Base-by-base conservation (phyloP, 805 yeast genomes). In the Kuraishia floccosa region DNA sequence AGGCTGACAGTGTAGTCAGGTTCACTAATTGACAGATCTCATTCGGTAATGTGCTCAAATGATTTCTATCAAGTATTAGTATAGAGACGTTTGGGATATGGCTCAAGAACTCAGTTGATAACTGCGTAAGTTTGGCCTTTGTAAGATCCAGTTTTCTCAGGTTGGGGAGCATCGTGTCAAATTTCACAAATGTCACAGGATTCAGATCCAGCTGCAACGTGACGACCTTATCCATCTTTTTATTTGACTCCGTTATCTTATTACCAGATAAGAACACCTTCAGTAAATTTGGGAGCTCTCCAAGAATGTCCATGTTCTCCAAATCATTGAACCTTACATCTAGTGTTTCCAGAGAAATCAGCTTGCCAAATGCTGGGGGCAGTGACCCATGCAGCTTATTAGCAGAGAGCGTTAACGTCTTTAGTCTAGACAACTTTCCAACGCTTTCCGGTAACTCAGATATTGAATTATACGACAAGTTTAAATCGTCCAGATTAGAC, bases 391-490 rank as follows among this genome's bases (percentile, higher is more conserved):
- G 43, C 30, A 87, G 56, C 34, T 63, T 66, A 46, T 87, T 87
- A 33, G 86, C 84, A 21, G 87, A 76, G 26, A 87, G 54, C 41
- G 78, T 79, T 40, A 89, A 63, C 37, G 73, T 76, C 29, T 75
- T 76, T 26, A 91, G 59, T 17, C 75, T 70, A 1, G 54, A 58
- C 36, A 89, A 56, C 15, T 67, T 60, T 11, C 74, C 70, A 20
- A 85, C 64, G 3, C 75, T 63, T 9, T 54, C 61, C 0, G 96
- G 93, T 1, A 91, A 41, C 3, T 36, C 36, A 3, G 65, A 54
- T 18, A 91, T 68, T 31, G 72, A 70, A 51, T 91, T 91, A 53
- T 84, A 87, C 0, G 95, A 82, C 26, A 89, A 47, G 47, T 89
- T 93, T 39, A 91, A 60, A 32, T 77, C 78, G 26, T 61, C 56